Percentiles rank a stretch among this genome's conserved stretches.
These are phyloP conservation scores for Cordyceps tenuipes DNA, from an alignment of 2,329 filamentous ascomycete species.

Conservation along the genomic window DNA sequence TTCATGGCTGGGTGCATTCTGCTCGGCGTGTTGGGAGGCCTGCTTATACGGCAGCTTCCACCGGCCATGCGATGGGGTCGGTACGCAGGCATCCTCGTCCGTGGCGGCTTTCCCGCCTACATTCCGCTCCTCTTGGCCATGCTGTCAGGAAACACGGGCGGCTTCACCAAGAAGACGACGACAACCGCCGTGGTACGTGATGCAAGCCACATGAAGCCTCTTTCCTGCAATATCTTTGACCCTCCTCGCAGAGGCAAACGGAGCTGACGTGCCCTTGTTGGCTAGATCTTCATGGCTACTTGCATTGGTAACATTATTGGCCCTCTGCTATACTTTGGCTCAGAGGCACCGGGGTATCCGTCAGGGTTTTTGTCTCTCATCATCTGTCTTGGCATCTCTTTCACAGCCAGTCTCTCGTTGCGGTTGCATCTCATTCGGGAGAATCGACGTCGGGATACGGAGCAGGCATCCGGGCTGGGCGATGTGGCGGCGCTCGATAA, in stretches of 20 bases:
- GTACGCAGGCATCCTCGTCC: too few relatives aligned
- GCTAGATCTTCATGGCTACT: constrained; percentile 46
- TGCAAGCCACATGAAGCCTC: too few relatives aligned
- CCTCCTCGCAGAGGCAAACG: too few relatives aligned
- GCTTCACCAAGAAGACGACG: constrained; percentile 52
- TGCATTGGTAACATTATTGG: constrained; percentile 53
- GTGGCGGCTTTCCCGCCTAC: not conserved
- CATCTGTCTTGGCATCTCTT: constrained; percentile 46
- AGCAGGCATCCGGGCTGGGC: not conserved
- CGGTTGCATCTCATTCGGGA: constrained; percentile 40
- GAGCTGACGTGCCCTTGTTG: too few relatives aligned
- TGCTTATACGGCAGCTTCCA: too few relatives aligned
- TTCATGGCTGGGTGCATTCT: too few relatives aligned
- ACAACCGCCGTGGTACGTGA: constrained; percentile 39
- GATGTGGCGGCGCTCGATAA: not conserved
- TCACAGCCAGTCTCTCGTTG: constrained; percentile 34
- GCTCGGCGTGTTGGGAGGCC: too few relatives aligned
- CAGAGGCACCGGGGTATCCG: constrained; percentile 49
- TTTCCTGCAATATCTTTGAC: too few relatives aligned
- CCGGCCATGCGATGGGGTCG: too few relatives aligned
- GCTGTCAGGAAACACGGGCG: constrained; percentile 48
- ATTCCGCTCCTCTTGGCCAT: constrained; percentile 41
- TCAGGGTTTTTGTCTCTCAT: constrained; percentile 46
- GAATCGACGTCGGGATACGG: constrained; percentile 44
- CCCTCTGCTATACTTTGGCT: constrained; percentile 51